These are phyloP conservation scores for Malassezia restricta DNA, from an alignment of 1,284 basidiomycete genomes.

Conservation along the genomic window DNA sequence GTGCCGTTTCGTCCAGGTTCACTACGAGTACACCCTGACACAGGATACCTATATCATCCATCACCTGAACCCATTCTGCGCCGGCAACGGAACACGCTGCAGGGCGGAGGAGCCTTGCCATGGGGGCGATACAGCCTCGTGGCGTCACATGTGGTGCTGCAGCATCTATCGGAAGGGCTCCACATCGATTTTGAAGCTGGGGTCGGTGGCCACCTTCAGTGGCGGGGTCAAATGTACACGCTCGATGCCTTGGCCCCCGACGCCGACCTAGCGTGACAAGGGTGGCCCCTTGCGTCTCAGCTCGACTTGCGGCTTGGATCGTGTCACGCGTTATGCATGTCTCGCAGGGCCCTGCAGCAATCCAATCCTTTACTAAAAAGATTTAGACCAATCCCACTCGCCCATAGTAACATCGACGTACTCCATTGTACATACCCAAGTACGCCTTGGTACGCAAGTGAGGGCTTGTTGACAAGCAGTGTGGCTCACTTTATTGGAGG, in stretches of 20 bases:
- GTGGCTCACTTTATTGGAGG: too few species aligned
- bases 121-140: constrained; percentile 14
- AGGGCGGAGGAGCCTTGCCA: neutral
- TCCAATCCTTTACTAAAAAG: neutral
- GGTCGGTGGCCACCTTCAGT: neutral
- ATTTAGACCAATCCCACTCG: too few species aligned
- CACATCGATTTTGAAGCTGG: constrained; percentile 10
- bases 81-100: neutral
- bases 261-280: neutral
- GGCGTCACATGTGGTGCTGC: constrained; percentile 11
- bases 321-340: neutral
- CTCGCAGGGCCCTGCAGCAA: neutral
- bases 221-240: neutral
- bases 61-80: constrained; percentile 4
- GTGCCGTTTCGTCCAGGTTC: neutral
- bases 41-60: constrained; percentile 15
- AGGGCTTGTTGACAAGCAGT: too few species aligned
- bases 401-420: too few species aligned
- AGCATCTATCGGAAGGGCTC: constrained; percentile 5
- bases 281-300: neutral
- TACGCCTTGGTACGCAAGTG: too few species aligned
- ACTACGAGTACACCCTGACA: constrained; percentile 15
- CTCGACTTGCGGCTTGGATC: neutral
- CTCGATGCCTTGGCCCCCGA: neutral
- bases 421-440: too few species aligned